Base-by-base conservation (phyloP, 1,139 yeast genomes). In the Scheffersomyces cryptocercus region DNA sequence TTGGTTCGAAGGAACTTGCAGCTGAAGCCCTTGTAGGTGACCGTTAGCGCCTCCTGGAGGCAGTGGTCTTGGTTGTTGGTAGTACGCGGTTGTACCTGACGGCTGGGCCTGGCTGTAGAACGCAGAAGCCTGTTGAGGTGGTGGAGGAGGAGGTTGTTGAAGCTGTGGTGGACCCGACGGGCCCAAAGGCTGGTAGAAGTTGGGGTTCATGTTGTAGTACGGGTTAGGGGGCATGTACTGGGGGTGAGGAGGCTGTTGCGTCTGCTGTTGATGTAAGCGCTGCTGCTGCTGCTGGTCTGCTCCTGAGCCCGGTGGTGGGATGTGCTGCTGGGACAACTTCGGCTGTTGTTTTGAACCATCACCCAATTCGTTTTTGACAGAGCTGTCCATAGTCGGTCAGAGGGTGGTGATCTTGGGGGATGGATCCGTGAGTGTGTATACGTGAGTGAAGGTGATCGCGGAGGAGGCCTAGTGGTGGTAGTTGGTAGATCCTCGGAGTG, bases 121-220 rank as follows among this genome's bases (percentile, higher is more conserved):
- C 10, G 31, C 34, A 5, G 28, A 24, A 24, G 20, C 34, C 24
- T 29, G 32, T 28, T 29, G 33, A 11, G 28, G 29, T 10, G 28
- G 47, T 3, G 28, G 47, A 4, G 13, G 36, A 15, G 41, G 37
- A 13, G 35, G 42, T 4, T 33, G 41, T 15, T 32, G 47, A 11
- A n/a, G 37, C 3, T 33, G 43, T 11, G 43, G 42, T 15, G 29
- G 30, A 15, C 16, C 37, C 13, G n/a, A 32, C 6, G 16, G 41
- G 14, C 28, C 32, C 20, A 28, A 15, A 15, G 36, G 36, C 35
- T 37, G 28, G 37, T 35, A 35, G 38, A 32, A 34, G 37, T 24
- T 40, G 35, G 29, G 11, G 32, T 36, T 39, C 40, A 12, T 29
- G 43, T 28, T 28, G 39, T 39, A 29, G 43, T 40, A 35, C 42